Evolutionary conservation across 2,329 filamentous ascomycete species (phyloP).

Genomic region (Fusarium incarnatum): DNA sequence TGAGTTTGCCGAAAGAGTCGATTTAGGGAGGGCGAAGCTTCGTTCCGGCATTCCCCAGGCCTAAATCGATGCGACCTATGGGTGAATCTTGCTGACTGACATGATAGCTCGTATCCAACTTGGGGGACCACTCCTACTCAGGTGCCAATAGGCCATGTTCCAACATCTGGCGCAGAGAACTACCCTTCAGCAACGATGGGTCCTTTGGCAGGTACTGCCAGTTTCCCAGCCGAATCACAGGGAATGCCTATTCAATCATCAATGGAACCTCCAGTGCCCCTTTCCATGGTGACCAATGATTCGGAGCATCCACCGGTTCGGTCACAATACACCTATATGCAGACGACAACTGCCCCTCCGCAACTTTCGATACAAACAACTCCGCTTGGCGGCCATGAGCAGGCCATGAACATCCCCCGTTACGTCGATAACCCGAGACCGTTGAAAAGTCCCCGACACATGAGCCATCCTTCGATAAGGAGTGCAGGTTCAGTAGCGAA

Average conservation of each 20-base stretch:
- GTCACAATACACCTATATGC: slow-evolving; percentile 67
- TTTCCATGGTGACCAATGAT: slow-evolving; percentile 63
- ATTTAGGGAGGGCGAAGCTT: neutral
- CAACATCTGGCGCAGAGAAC: slow-evolving; percentile 57
- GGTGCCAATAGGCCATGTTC: slow-evolving; percentile 61
- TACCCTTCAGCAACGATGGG: slow-evolving; percentile 66
- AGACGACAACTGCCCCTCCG: slow-evolving; percentile 62
- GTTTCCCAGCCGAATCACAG: slow-evolving; percentile 63
- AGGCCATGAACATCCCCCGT: slow-evolving; percentile 64
- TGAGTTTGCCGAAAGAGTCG: slow-evolving; percentile 54
- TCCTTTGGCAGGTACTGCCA: slow-evolving; percentile 60
- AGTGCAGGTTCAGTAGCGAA: slow-evolving; percentile 61
- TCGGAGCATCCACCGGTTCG: slow-evolving; percentile 61
- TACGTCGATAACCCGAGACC: slow-evolving; percentile 69
- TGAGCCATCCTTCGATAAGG: slow-evolving; percentile 65
- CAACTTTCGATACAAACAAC: slow-evolving; percentile 59
- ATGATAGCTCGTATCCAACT: slow-evolving; percentile 66
- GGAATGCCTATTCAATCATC: slow-evolving; percentile 66
- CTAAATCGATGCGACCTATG: neutral
- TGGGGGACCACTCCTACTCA: slow-evolving; percentile 61
- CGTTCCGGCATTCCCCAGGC: neutral
- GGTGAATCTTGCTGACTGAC: slow-evolving; percentile 44
- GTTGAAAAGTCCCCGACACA: slow-evolving; percentile 67
- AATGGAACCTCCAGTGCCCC: slow-evolving; percentile 63
- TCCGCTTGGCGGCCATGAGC: slow-evolving; percentile 55